Evolutionary conservation across 305 asterid genomes (phyloP).

Genomic region (Fraxinus velutina): DNA sequence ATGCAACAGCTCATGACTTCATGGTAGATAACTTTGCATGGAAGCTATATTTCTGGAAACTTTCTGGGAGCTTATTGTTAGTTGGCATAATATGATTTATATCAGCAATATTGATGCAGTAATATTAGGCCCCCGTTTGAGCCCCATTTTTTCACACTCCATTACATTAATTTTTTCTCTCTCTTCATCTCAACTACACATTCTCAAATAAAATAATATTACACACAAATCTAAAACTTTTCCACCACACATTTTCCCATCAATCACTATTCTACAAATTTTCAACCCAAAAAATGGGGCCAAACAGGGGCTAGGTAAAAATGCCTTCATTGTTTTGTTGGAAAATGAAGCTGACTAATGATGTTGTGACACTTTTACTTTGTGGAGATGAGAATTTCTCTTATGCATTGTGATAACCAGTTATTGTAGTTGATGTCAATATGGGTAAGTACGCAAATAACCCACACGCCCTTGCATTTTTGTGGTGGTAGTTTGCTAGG

Average conservation of each 20-base stretch:
- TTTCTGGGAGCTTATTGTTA: neutral
- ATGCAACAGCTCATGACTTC: neutral
- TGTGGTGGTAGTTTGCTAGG: neutral
- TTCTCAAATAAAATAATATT: too few relatives aligned
- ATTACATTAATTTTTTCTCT: too few relatives aligned
- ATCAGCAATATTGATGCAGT: neutral
- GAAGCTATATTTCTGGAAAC: neutral
- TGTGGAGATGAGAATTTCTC: neutral
- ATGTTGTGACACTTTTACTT: neutral
- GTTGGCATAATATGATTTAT: neutral
- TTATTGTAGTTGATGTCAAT: neutral
- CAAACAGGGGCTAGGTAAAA: neutral
- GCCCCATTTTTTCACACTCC: too few relatives aligned
- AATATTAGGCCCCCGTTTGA: too few relatives aligned
- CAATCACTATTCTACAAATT: too few relatives aligned
- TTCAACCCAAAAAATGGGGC: too few relatives aligned
- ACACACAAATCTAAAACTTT: too few relatives aligned
- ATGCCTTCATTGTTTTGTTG: neutral
- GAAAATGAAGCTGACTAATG: neutral
- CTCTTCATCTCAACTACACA: too few relatives aligned
- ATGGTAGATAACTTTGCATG: neutral
- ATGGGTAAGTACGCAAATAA: neutral
- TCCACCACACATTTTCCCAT: too few relatives aligned
- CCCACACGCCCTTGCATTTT: neutral
- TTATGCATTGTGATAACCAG: neutral